Evolutionary conservation across 2,329 filamentous ascomycete genomes (phyloP), one percentile per base, ranked within the genome.

Genomic region (Eutypella sp.): DNA sequence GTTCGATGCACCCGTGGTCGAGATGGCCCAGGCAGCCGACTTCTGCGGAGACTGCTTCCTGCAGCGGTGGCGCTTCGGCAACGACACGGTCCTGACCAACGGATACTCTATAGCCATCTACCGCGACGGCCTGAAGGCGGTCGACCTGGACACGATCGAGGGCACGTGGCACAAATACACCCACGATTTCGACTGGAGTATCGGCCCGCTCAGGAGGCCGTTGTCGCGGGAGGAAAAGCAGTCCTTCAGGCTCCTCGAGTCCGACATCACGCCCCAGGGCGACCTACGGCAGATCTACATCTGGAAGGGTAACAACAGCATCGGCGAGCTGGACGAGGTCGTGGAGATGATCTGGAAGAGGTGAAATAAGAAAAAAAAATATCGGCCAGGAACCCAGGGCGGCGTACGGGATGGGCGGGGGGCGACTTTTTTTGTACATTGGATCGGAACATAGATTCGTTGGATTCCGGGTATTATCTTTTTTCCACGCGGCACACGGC

Each of bases 31-130:
- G 33, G 64, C 78, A 11, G 64, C 70, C 6, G 59, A 70, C 9
- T 58, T 79, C n/a, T 83, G 80, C 52, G 79, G 80, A 5, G 73
- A 75, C 40, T 83, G 79, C 47, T 71, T 82, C 49, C 63, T 84
- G 41, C 76, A 79, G 54, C 70, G 80, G 20, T 83, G 73, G 67
- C 66, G 71, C 38, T 71, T 75, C 44, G 67, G 61, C 29, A 48
- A 58, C n/a, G 68, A 76, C 44, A 70, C 67, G 0, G 56, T 82
- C n/a, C 62, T 83, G 10, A 71, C 75, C 23, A 83, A 83, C 57
- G 80, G 80, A 1, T 83, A 75, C 55, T 81, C 76, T 18, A 70
- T 83, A 40, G 68, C 72, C 24, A 63, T 68, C 39, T 82, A 82
- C 50, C 53, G 58, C 3, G 58, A 63, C 1, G 67, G 67, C 33